Evolutionary conservation across 2,329 filamentous ascomycete genomes (phyloP), one percentile per base, ranked within the genome.

Genomic region (Tricladium varicosporioides): DNA sequence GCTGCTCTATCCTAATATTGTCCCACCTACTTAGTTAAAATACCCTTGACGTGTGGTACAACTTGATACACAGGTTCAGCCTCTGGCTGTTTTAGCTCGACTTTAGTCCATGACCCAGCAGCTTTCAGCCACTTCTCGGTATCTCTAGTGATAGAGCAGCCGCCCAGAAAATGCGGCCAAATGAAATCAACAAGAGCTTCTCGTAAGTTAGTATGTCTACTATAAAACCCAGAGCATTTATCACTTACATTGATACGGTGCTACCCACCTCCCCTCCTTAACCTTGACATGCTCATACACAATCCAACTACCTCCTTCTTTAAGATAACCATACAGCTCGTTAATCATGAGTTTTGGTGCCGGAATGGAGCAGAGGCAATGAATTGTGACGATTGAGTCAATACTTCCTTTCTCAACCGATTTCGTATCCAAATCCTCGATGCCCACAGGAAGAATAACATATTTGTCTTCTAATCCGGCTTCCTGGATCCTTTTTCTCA

Each of bases 361-460:
- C 0, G 53, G 59, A n/a, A 69, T 60, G 45, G 60, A 63, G 51
- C 67, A 70, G 7, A 70, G 52, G 59, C 67, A 69, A 43, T 63
- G 59, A 22, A 70, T 54, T 1, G 67, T 70, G n/a, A 67, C 57
- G 2, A 69, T 53, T 5, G 57, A 53, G 62, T 69, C 66, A 11
- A 66, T 63, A 33, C 27, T 44, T 16, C 73, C 54, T 43, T 74
- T 74, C 51, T 77, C 70, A 11, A 87, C 74, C 31, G 73, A 73
- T 59, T 72, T 48, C 22, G 57, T 27, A 5, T 49, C 60, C 53
- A 88, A 72, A 53, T 81, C 78, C 71, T 88, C 79, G 46, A 88
- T 82, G 2, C 85, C 86, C 5, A 82, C 76, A 1, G 84, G 83
- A 9, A 86, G 76, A 56, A 88, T 78, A 66, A 84, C 78, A 68